phyloP scores from a whole-genome alignment of 177 flowering plant species.

The Vitis hybrid region DNA sequence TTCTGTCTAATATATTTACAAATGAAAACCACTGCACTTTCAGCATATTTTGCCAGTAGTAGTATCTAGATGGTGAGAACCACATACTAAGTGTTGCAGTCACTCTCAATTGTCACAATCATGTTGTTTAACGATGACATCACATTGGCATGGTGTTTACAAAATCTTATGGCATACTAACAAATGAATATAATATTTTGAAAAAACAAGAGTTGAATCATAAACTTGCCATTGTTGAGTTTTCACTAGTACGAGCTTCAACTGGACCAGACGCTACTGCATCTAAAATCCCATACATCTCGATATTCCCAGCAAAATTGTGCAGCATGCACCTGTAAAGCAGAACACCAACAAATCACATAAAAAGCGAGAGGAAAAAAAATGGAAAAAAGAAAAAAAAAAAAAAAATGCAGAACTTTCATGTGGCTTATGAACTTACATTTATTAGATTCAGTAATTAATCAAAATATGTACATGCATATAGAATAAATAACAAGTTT shows the following conservation, averaged over 20 bases:
- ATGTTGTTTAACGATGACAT: neutral
- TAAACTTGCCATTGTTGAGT: slow-evolving; percentile 70
- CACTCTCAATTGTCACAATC: neutral
- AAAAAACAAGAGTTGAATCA: slow-evolving; percentile 3
- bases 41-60: neutral
- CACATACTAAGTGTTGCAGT: neutral
- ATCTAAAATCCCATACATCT: slow-evolving; percentile 82
- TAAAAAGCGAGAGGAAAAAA: neutral
- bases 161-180: neutral
- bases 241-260: slow-evolving; percentile 63
- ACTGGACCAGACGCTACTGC: slow-evolving; percentile 71
- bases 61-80: neutral
- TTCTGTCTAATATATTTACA: neutral
- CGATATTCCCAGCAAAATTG: slow-evolving; percentile 78
- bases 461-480: no score
- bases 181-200: neutral
- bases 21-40: neutral
- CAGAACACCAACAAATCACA: slow-evolving; percentile 3
- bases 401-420: neutral
- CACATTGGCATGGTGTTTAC: neutral
- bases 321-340: slow-evolving; percentile 81
- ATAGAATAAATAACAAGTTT: no score
- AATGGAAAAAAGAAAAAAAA: neutral
- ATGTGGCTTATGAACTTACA: neutral
- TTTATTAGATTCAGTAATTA: no score